Base-by-base conservation (phyloP, 1,139 yeast genomes). In the Insectozyma bohioensis region DNA sequence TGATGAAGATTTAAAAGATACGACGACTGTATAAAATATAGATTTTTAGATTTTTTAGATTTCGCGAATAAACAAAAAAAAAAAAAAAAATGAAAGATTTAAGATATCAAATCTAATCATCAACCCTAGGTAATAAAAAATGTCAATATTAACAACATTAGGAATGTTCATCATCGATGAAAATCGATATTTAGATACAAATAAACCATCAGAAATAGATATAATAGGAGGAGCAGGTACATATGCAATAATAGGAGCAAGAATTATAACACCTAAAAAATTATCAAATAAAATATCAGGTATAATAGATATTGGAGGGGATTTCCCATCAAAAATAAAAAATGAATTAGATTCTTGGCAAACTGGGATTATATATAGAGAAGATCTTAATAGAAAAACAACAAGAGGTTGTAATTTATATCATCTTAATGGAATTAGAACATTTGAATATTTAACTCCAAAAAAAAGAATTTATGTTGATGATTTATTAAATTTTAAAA, bases 91-190 rank as follows among this genome's bases (percentile, higher is more conserved):
- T 13, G 5, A 14, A 24, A n/a, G 13, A 23, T 12, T 23, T 13
- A n/a, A n/a, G n/a, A n/a, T n/a, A n/a, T n/a, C n/a, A n/a, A n/a
- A n/a, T n/a, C n/a, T n/a, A n/a, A n/a, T n/a, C n/a, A n/a, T n/a
- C n/a, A n/a, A n/a, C n/a, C n/a, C n/a, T n/a, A n/a, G n/a, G n/a
- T n/a, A n/a, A n/a, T n/a, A n/a, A 13, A 16, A 24, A 11, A 39
- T 39, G 43, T 48, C 55, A 3, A 47, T 73, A 12, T 65, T 81
- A 41, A 64, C 80, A 10, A 75, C 94, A 1, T 63, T 85, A 58
- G 97, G 97, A 31, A 83, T 90, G 88, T 84, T 87, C 57, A 87
- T 90, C 47, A 73, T 90, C n/a, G 97, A 90, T 54, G 95, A 86
- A 43, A 86, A 88, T 46, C 79, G 76, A 36, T 80, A 75, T 48